A percentile compares a stretch with the other conserved stretches of the same genome.
Conservation (phyloP, 352 stramenopile species). For the Blastocystis hominis region DNA sequence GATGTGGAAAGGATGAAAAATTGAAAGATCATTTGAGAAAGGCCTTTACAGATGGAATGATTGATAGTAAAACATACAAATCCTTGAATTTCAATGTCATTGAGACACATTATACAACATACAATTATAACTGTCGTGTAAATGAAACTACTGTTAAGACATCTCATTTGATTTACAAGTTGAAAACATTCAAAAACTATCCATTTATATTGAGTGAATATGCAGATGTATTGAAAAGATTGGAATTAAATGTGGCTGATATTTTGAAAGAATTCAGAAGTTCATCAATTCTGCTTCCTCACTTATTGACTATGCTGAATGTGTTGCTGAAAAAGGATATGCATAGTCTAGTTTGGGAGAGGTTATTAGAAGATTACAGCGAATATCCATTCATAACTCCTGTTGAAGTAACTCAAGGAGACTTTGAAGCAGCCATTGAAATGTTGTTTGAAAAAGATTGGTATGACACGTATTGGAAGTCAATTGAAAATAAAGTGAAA, state of each 20-base stretch:
- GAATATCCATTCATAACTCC: neutral
- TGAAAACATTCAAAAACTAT: neutral
- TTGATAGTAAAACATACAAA: neutral
- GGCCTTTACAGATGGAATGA: neutral
- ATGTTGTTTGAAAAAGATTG: neutral
- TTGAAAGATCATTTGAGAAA: neutral
- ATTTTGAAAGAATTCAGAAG: neutral
- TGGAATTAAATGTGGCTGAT: neutral
- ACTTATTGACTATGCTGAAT: neutral
- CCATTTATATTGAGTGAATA: neutral
- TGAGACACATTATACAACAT: neutral
- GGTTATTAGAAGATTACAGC: neutral
- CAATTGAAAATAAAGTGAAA: neutral
- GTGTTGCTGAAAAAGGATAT: neutral
- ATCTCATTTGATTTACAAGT: neutral
- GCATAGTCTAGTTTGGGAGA: neutral
- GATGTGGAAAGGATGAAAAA: neutral
- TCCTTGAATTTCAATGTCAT: neutral
- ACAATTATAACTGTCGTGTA: neutral
- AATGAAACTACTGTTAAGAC: neutral
- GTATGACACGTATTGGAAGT: neutral
- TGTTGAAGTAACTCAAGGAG: neutral
- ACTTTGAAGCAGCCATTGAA: neutral
- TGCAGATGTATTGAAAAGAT: neutral
- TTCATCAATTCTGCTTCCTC: neutral